Conservation (phyloP, 192 early-diverging fungal species). For the Entophlyctis luteolus region DNA sequence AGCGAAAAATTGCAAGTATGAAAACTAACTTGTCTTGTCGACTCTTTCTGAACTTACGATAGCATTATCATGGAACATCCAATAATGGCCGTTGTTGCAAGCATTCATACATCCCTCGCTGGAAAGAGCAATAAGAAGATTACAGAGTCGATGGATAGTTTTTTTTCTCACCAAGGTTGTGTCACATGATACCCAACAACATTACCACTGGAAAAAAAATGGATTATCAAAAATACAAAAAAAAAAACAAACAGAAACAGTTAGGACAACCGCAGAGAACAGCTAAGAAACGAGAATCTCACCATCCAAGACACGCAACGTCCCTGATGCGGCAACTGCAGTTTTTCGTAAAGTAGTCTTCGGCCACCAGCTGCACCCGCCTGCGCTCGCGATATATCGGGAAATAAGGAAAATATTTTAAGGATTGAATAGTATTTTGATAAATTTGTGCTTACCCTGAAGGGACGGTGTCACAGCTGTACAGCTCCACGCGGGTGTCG, state of each 20-base stretch:
- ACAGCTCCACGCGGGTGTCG: slow-evolving; percentile 70
- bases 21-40: slow-evolving; percentile 34
- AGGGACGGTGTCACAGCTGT: slow-evolving; percentile 66
- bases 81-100: slow-evolving; percentile 95
- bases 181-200: slow-evolving; percentile 79
- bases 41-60: slow-evolving; percentile 61
- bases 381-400: not conserved
- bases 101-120: slow-evolving; percentile 78
- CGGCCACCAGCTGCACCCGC: slow-evolving; percentile 67
- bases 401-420: not conserved
- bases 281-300: slow-evolving; percentile 17
- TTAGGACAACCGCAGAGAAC: too few species aligned
- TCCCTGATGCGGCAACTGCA: slow-evolving; percentile 75
- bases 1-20: not conserved
- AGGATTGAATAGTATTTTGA: not conserved
- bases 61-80: slow-evolving; percentile 87
- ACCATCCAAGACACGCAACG: slow-evolving; percentile 76
- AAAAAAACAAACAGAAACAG: too few species aligned
- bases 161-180: slow-evolving; percentile 36
- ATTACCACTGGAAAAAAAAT: slow-evolving; percentile 37
- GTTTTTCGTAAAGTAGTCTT: slow-evolving; percentile 76
- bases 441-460: slow-evolving; percentile 47
- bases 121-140: slow-evolving; percentile 18
- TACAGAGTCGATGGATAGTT: not conserved
- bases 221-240: not conserved